Evolutionary conservation across 2,329 filamentous ascomycete species (phyloP).

Genomic region (Falciphora oryzae): DNA sequence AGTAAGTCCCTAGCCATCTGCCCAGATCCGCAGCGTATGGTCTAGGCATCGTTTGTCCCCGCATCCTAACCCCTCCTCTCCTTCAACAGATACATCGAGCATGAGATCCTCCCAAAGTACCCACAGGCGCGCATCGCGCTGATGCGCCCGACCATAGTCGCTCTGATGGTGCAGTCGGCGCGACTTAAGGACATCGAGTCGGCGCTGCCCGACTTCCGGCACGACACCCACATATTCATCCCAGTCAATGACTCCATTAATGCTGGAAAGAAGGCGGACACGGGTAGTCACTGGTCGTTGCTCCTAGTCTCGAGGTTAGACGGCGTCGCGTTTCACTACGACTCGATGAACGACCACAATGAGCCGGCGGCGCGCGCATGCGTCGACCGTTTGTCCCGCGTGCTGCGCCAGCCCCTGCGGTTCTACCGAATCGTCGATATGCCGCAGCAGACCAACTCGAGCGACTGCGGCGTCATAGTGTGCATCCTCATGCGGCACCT

Average conservation of each 20-base stretch:
- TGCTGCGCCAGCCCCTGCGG: slow-evolving; percentile 62
- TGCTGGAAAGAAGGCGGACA: slow-evolving; percentile 65
- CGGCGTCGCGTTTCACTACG: slow-evolving; percentile 92
- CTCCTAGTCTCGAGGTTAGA: slow-evolving; percentile 86
- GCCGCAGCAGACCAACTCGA: slow-evolving; percentile 87
- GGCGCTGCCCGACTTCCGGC: slow-evolving; percentile 73
- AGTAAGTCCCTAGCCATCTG: slow-evolving; percentile 46
- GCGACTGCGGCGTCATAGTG: slow-evolving; percentile 93
- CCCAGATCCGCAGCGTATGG: too few relatives aligned
- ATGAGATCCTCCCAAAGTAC: slow-evolving; percentile 74
- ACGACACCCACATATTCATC: slow-evolving; percentile 87
- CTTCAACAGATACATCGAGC: slow-evolving; percentile 67
- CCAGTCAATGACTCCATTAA: slow-evolving; percentile 88
- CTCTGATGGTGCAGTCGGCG: slow-evolving; percentile 54
- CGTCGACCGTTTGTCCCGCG: slow-evolving; percentile 59
- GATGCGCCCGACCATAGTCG: slow-evolving; percentile 88
- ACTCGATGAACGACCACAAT: slow-evolving; percentile 75
- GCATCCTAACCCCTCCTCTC: background rate
- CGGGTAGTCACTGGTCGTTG: slow-evolving; percentile 90
- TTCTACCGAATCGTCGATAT: slow-evolving; percentile 81
- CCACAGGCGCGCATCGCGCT: slow-evolving; percentile 83
- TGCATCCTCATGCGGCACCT: slow-evolving; percentile 93
- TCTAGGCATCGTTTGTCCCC: slow-evolving; percentile 2
- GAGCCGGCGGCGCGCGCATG: slow-evolving; percentile 65
- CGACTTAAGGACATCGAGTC: slow-evolving; percentile 42